A percentile compares a stretch with the other conserved stretches of the same genome.
These are phyloP conservation scores for Spirogloea muscicola DNA, from an alignment of 139 green algal genomes.

Conservation along the genomic window DNA sequence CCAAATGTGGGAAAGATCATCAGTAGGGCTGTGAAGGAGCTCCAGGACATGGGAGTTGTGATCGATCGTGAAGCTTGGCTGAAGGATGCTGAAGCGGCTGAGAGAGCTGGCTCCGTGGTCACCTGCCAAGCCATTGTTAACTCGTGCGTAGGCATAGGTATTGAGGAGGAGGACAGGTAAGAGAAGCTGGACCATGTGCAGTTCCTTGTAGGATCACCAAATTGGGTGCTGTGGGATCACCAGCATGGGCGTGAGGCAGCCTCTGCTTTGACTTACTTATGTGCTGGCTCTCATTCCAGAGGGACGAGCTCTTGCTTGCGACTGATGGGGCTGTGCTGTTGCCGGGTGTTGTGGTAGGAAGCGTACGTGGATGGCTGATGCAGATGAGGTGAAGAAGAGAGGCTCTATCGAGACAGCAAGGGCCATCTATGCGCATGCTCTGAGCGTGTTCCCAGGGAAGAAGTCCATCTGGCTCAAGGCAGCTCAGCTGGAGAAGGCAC, in stretches of 20 bases:
- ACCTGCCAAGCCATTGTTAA: conserved; percentile 70
- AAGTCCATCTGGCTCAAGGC: conserved; percentile 78
- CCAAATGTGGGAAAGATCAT: conserved; percentile 79
- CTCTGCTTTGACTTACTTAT: too few species aligned
- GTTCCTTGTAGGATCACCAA: too few species aligned
- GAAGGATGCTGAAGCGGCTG: conserved; percentile 54
- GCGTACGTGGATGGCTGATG: conserved; percentile 87
- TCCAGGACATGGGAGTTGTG: conserved; percentile 76
- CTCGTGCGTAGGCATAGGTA: conserved; percentile 66
- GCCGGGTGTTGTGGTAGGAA: too few species aligned
- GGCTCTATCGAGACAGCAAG: conserved; percentile 81
- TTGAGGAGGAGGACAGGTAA: conserved; percentile 90
- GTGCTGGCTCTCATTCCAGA: too few species aligned
- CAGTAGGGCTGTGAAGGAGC: conserved; percentile 60
- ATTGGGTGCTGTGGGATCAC: too few species aligned
- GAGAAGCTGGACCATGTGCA: too few species aligned
- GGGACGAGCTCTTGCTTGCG: too few species aligned
- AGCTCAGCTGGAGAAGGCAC: conserved; percentile 85
- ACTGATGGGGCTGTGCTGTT: too few species aligned
- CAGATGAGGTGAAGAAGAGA: conserved; percentile 65
- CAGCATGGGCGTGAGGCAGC: too few species aligned
- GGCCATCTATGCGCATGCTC: conserved; percentile 74
- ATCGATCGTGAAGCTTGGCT: conserved; percentile 89
- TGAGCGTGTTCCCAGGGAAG: conserved; percentile 72
- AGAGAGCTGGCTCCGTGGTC: conserved; percentile 37